Base-by-base conservation (phyloP, 1,139 yeast species). In the Pichia sp. region DNA sequence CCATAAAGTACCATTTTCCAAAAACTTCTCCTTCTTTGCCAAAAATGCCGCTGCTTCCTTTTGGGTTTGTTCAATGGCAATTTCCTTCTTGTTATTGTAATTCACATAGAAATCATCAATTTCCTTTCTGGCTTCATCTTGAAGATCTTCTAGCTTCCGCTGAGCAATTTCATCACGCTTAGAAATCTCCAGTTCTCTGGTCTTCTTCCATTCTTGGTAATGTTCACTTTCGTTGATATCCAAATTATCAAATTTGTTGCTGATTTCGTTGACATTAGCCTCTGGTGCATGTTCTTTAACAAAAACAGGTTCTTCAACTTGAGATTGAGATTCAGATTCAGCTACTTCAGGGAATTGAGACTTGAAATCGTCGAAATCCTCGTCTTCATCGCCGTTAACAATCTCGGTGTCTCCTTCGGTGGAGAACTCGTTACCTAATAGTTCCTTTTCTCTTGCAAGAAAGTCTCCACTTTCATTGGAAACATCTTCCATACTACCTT, bases 31-130 rank as follows among this genome's bases (percentile, higher is more conserved):
- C 60, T 95, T 80, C 60, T 85, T 80, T 49, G 75, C 79, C 50
- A 86, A 64, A 59, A 82, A 90, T 48, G 75, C 77, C 53, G 81
- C 86, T 56, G 86, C 87, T 53, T 80, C 84, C 48, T 75, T 69
- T 60, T 71, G 71, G 7, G 86, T 82, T 49, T 77, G 75, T 51
- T 77, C 80, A 49, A 83, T 70, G 45, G 79, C 77, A 53, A 76
- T 76, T 46, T 87, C 95, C 66, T 81, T 85, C 69, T 92, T 92
- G 60, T 74, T 71, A 67, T 87, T 88, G 72, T 94, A 94, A 61
- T 83, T 84, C 56, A 88, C 96, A 66, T 94, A 94, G 66, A 92
- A 92, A 55, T 86, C 96, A 63, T 92, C 97, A 58, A 90, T 81
- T 44, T 92, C 81, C 61, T 80, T 79, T 58, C 81, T 78, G n/a